Base-by-base conservation (phyloP, 2,329 filamentous ascomycete genomes). In the Alternaria hordeiaustralica region DNA sequence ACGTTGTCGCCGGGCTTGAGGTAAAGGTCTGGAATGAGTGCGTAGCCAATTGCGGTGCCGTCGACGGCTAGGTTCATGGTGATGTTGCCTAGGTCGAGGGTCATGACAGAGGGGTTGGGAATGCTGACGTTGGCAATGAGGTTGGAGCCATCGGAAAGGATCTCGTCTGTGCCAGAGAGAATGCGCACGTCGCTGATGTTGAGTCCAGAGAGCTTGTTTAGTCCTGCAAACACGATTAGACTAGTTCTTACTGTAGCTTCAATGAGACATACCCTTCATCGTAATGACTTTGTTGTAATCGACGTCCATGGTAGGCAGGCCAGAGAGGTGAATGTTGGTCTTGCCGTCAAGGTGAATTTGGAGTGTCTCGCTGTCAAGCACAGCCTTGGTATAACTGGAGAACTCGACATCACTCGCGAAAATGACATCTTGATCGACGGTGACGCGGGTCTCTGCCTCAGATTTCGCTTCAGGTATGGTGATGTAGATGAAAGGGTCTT, bases 31-130 rank as follows among this genome's bases (percentile, higher is more conserved):
- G 87, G 80, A 64, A 92, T 84, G 65, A 83, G 85, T 8, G 87
- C 79, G 44, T 79, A 84, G 56, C 90, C 90, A 64, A 91, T 82
- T 2, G 80, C 66, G 47, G 78, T 68, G 49, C 82, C 84, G 47
- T 85, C 82, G 56, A 89, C 83, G 70, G 82, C 87, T 73, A 88
- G 88, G 77, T 83, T 79, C 78, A 91, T 90, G 26, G 86, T 86
- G 36, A 87, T 82, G 71, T 91, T 90, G 70, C 90, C 90, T 83
- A 92, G 86, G 33, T 90, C 85, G 56, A 92, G 83, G n/a, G 85
- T 87, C 73, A 90, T 84, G 55, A 87, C 79, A 2, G 89, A 90
- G 7, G 83, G 84, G 77, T 92, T 92, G 68, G 88, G 88, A 55
- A 92, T 89, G 60, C 82, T 81, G 61, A 86, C 84, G 13, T 81